Conservation (phyloP, 306 rosid species). For the Benincasa hispida region DNA sequence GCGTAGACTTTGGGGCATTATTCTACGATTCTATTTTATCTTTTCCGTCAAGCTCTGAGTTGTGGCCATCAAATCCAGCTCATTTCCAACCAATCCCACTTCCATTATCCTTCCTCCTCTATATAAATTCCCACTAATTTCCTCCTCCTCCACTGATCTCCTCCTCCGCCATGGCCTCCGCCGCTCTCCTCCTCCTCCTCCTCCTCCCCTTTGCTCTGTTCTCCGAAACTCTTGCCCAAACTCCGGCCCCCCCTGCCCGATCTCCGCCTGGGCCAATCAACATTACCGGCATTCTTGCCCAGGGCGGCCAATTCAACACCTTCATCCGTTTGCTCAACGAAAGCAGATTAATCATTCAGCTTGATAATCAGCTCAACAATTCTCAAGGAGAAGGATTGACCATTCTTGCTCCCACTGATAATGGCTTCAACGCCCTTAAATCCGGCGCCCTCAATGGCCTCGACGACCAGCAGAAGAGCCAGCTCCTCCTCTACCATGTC, state of each 20-base stretch:
- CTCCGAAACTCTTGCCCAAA: slow-evolving; percentile 26
- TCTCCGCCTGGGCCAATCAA: slow-evolving; percentile 25
- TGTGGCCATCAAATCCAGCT: slow-evolving; percentile 7
- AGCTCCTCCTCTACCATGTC: slow-evolving; percentile 50
- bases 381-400: slow-evolving; percentile 55
- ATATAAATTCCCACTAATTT: slow-evolving; percentile 5
- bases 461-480: slow-evolving; percentile 23
- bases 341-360: slow-evolving; percentile 36
- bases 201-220: slow-evolving; percentile 6
- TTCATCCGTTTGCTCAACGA: slow-evolving; percentile 39
- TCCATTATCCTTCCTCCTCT: slow-evolving; percentile 14
- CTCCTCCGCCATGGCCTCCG: not conserved
- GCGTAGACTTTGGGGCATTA: not conserved
- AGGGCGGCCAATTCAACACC: slow-evolving; percentile 49
- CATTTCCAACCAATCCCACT: slow-evolving; percentile 1
- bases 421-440: slow-evolving; percentile 56
- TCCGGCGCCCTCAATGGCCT: slow-evolving; percentile 54
- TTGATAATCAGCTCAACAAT: slow-evolving; percentile 42
- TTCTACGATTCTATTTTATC: not conserved
- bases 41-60: not conserved
- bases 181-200: slow-evolving; percentile 22
- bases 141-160: not conserved
- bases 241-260: not conserved
- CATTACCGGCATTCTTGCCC: slow-evolving; percentile 44
- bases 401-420: slow-evolving; percentile 78